Percentiles rank a stretch among this genome's conserved stretches.
These are phyloP conservation scores for Sphagnum magellanicum DNA, from an alignment of 228 moss, liverwort and hornwort genomes.

Conservation along the genomic window DNA sequence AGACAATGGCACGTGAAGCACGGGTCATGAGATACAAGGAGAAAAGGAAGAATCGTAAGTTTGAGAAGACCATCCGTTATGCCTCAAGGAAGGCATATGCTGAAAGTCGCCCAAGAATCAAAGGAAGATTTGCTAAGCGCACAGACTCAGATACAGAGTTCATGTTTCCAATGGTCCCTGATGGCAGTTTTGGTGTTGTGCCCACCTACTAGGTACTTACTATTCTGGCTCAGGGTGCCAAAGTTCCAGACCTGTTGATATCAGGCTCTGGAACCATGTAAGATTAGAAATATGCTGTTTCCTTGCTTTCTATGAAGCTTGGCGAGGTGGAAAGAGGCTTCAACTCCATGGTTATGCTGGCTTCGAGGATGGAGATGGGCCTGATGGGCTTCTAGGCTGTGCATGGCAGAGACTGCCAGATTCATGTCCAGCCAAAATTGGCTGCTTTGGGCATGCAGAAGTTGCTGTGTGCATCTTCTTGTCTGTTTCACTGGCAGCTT, in stretches of 20 bases:
- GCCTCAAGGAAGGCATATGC: conserved; percentile 93
- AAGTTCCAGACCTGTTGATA: not conserved
- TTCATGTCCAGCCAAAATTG: not conserved
- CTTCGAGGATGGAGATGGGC: not conserved
- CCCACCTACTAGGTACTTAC: conserved; percentile 18
- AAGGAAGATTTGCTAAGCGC: conserved; percentile 94
- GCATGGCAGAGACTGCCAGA: not conserved
- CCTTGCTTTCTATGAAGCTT: not conserved
- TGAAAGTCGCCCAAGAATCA: conserved; percentile 88
- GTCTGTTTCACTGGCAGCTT: not conserved
- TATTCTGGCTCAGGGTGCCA: conserved; percentile 1
- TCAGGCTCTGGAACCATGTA: not conserved
- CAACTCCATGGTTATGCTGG: not conserved
- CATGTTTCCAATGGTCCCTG: conserved; percentile 30
- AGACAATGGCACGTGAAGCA: conserved; percentile 77
- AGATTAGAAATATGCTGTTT: not conserved
- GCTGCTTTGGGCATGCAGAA: not conserved
- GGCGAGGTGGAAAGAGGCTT: not conserved
- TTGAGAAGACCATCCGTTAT: conserved; percentile 93
- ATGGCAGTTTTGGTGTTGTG: conserved; percentile 50
- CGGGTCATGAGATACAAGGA: conserved; percentile 97
- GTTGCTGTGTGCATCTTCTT: not conserved
- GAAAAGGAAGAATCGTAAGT: conserved; percentile 96
- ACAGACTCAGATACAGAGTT: conserved; percentile 64
- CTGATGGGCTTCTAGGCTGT: not conserved